Evolutionary conservation across 352 stramenopile species (phyloP), one percentile per base, ranked within the genome.

Genomic region (Phytophthora pini): DNA sequence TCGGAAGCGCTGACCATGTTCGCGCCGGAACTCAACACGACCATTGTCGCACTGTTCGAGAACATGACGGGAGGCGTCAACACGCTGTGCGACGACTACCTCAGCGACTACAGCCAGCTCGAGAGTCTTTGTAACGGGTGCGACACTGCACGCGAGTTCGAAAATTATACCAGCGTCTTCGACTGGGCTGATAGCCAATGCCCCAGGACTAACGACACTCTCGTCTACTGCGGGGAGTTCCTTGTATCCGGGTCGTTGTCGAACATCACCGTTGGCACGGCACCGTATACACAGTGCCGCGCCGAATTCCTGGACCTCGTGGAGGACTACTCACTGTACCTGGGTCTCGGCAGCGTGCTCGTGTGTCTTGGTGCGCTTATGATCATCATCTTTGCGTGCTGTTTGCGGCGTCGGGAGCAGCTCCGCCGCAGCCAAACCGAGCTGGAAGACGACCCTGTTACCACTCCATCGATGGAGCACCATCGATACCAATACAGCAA

Each of bases 181-280:
- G 78, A 90, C 56, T 95, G 87, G 87, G 79, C 84, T 8, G 87
- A 93, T 68, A 76, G 87, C 57, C 44, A 95, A 72, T 95, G 87
- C 49, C 84, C 84, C 4, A 71, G 84, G 45, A 86, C 77, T 4
- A 70, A 67, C 39, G 56, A 64, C 5, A 90, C 79, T 45, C 52
- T 84, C 31, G 41, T 75, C n/a, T 95, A 81, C 71, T 95, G 87
- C 48, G 83, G 81, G 38, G 48, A 74, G 22, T 93, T 79, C 54
- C 49, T 94, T 9, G 56, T 73, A 5, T 66, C 61, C 2, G 69
- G 72, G 15, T 61, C 54, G 24, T 17, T 61, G 43, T 61, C 61
- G n/a, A 74, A 71, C 39, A 58, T 56, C 46, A 67, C 71, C 5
- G 45, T 68, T 36, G 80, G 76, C 6, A 82, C 65, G 8, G 77